These are phyloP conservation scores for Cystobasidiaceae sp. DNA, from an alignment of 1,284 basidiomycete species.

Conservation along the genomic window DNA sequence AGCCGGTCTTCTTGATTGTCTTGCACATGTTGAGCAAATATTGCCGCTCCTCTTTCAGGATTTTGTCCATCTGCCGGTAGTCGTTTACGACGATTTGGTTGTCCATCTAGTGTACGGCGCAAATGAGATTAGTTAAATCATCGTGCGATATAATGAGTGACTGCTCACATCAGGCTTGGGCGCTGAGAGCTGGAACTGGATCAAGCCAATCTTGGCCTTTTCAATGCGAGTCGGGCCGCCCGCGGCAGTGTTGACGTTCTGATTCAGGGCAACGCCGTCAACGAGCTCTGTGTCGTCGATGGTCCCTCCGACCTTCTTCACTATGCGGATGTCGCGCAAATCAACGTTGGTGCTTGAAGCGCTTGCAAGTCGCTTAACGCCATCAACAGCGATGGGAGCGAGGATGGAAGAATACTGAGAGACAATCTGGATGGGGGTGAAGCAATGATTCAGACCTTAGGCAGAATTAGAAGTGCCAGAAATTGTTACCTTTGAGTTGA, in stretches of 20 bases:
- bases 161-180: conserved; percentile 91
- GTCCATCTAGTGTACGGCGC: conserved; percentile 70
- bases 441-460: neutral
- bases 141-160: neutral
- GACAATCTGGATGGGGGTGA: conserved; percentile 88
- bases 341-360: conserved; percentile 82
- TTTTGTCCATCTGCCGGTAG: conserved; percentile 99
- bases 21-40: conserved; percentile 98
- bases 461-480: neutral
- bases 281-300: conserved; percentile 98
- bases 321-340: conserved; percentile 88
- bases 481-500: conserved; percentile 83
- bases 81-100: conserved; percentile 99
- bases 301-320: conserved; percentile 98
- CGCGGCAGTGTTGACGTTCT: conserved; percentile 82
- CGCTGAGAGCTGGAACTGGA: conserved; percentile 96
- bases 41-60: conserved; percentile 97
- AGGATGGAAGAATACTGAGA: conserved; percentile 98
- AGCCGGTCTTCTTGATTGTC: conserved; percentile 98
- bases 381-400: conserved; percentile 92
- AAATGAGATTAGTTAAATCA: neutral
- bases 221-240: conserved; percentile 94
- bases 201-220: conserved; percentile 97
- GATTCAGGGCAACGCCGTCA: conserved; percentile 83
- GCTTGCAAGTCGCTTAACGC: conserved; percentile 80